Conservation (phyloP, 768 basidiomycete species). For the Leucosporidium scottii region DNA sequence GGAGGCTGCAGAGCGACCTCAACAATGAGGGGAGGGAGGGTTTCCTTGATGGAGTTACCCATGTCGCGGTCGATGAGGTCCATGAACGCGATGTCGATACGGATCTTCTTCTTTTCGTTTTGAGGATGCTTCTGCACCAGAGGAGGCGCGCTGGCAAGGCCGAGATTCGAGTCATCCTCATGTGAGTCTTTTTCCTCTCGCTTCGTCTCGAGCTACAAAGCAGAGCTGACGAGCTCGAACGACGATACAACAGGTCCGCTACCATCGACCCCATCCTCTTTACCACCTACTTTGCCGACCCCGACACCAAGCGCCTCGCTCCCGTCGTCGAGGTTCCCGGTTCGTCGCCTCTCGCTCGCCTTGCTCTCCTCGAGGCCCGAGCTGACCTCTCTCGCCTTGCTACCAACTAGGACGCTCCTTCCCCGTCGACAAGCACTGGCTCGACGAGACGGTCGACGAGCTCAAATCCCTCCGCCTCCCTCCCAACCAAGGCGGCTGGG, state of each 20-base stretch:
- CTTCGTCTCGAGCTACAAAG: not conserved
- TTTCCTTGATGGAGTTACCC: conserved; percentile 69
- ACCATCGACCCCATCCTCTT: conserved; percentile 88
- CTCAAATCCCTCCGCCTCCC: conserved; percentile 43
- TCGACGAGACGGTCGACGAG: conserved; percentile 65
- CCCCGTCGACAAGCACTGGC: conserved; percentile 72
- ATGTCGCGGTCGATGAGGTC: conserved; percentile 89
- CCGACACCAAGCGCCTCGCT: conserved; percentile 52
- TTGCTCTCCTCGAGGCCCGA: conserved; percentile 85
- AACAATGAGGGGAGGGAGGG: conserved; percentile 38
- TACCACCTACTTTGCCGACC: conserved; percentile 73
- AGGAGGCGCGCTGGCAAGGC: conserved; percentile 62
- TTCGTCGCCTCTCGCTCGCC: conserved; percentile 41
- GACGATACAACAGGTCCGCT: conserved; percentile 47
- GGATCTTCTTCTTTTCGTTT: conserved; percentile 76
- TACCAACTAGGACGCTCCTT: conserved; percentile 57
- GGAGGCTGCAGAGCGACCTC: conserved; percentile 65
- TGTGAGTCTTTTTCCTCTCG: conserved; percentile 63
- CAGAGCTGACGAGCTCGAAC: conserved; percentile 5
- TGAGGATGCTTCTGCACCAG: conserved; percentile 72
- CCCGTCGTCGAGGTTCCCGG: conserved; percentile 72
- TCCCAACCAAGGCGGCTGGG: conserved; percentile 49
- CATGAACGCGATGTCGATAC: conserved; percentile 94
- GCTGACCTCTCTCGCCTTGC: conserved; percentile 64
- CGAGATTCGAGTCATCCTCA: conserved; percentile 71